Percentiles rank a stretch among this genome's conserved stretches.
Evolutionary conservation across 1,284 basidiomycete genomes (phyloP).

Genomic region (Tilletia caries): DNA sequence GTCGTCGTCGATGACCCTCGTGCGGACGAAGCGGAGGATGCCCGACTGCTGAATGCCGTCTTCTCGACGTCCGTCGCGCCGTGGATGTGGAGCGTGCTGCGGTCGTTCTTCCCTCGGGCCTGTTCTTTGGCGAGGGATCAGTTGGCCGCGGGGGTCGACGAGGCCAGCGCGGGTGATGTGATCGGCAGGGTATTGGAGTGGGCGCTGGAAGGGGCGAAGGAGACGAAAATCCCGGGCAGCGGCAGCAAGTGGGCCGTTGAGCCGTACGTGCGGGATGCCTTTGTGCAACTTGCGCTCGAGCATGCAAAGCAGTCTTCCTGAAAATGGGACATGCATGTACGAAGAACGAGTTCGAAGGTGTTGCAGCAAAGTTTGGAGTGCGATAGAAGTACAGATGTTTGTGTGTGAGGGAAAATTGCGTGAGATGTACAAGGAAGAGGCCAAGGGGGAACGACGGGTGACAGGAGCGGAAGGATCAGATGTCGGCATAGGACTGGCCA

Average conservation of each 20-base stretch:
- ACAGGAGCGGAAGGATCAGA: neutral
- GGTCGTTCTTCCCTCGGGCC: neutral
- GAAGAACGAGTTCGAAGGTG: too few species aligned
- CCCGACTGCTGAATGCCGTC: neutral
- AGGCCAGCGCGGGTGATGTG: neutral
- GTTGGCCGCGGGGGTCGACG: neutral
- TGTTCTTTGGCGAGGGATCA: neutral
- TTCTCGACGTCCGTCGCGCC: neutral
- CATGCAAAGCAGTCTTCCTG: neutral
- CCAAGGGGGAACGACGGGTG: neutral
- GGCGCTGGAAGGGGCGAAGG: neutral
- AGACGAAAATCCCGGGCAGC: too few species aligned
- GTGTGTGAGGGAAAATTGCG: neutral
- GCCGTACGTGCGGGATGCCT: neutral
- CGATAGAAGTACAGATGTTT: neutral
- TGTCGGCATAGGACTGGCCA: slow-evolving; percentile 1
- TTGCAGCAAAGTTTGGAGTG: too few species aligned
- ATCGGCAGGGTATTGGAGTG: neutral
- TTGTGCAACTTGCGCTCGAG: neutral
- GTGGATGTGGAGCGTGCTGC: slow-evolving; percentile 2
- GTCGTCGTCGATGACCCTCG: too few species aligned
- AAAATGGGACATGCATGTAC: too few species aligned
- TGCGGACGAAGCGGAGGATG: neutral
- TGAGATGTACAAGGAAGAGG: slow-evolving; percentile 1
- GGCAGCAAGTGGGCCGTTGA: neutral